Evolutionary conservation across 2,329 filamentous ascomycete genomes (phyloP).

Genomic region (Epichloe scottii): DNA sequence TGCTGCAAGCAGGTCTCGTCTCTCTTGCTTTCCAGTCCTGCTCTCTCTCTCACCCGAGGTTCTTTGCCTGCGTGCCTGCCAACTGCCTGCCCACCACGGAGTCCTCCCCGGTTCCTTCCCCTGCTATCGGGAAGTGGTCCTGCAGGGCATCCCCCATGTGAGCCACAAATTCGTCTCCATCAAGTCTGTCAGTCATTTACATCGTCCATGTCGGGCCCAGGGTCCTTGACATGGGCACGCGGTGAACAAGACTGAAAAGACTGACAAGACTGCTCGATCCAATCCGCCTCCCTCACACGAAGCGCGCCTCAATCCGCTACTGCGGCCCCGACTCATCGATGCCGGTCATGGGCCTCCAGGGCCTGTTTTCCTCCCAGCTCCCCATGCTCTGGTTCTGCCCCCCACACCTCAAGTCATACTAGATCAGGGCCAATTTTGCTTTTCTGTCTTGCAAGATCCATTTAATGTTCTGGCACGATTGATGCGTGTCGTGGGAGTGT

Average conservation of each 20-base stretch:
- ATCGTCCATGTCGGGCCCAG: background rate
- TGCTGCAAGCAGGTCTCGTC: too few relatives aligned
- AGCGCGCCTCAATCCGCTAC: slow-evolving; percentile 1
- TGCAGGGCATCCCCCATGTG: slow-evolving; percentile 3
- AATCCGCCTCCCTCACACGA: background rate
- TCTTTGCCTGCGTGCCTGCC: too few relatives aligned
- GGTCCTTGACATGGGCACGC: background rate
- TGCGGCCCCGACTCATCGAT: background rate
- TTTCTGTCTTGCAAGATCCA: slow-evolving; percentile 4
- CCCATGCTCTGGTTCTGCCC: background rate
- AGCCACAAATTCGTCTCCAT: background rate
- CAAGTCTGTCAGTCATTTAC: background rate
- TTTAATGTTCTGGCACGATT: background rate
- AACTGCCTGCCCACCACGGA: too few relatives aligned
- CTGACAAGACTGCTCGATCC: background rate
- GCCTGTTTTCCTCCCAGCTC: background rate
- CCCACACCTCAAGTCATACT: background rate
- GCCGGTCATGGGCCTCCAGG: background rate
- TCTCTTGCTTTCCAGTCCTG: too few relatives aligned
- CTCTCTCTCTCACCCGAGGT: too few relatives aligned
- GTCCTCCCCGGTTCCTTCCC: slow-evolving; percentile 3
- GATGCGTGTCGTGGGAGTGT: background rate
- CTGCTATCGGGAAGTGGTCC: slow-evolving; percentile 3
- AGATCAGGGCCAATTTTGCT: slow-evolving; percentile 2
- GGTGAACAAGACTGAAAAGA: background rate